phyloP scores from a whole-genome alignment of 2,329 filamentous ascomycete species.

The Xylaria sp. region DNA sequence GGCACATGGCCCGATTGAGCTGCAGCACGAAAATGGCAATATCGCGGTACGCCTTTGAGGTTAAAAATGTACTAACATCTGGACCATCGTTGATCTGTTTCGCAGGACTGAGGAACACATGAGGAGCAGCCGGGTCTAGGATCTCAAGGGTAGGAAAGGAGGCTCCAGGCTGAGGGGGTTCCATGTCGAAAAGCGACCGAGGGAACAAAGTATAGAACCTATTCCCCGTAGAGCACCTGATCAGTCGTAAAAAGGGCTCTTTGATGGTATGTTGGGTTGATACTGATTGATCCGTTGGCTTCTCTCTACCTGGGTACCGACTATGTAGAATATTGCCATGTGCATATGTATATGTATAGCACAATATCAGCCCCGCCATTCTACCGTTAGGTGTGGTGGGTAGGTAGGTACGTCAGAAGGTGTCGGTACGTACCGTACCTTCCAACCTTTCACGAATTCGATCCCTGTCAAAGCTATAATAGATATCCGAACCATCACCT shows the following conservation, averaged over 20 bases:
- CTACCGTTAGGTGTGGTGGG: no score
- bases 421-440: not conserved
- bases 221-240: not conserved
- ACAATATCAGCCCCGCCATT: not conserved
- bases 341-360: no score
- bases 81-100: conserved; percentile 88
- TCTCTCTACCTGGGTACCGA: not conserved
- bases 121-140: conserved; percentile 60
- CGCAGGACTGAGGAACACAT: conserved; percentile 71
- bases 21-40: conserved; percentile 89
- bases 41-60: conserved; percentile 84
- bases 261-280: not conserved
- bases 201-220: not conserved
- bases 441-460: no score
- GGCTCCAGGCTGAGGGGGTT: conserved; percentile 20
- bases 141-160: conserved; percentile 54
- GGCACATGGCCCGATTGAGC: conserved; percentile 87
- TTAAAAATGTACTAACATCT: conserved; percentile 84
- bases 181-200: conserved; percentile 21
- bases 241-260: not conserved
- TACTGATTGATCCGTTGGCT: not conserved
- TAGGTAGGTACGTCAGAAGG: not conserved
- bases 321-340: no score
- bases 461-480: not conserved
- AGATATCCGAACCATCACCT: not conserved